Evolutionary conservation across 345 rosid genomes (phyloP).

Genomic region (Firmiana major): DNA sequence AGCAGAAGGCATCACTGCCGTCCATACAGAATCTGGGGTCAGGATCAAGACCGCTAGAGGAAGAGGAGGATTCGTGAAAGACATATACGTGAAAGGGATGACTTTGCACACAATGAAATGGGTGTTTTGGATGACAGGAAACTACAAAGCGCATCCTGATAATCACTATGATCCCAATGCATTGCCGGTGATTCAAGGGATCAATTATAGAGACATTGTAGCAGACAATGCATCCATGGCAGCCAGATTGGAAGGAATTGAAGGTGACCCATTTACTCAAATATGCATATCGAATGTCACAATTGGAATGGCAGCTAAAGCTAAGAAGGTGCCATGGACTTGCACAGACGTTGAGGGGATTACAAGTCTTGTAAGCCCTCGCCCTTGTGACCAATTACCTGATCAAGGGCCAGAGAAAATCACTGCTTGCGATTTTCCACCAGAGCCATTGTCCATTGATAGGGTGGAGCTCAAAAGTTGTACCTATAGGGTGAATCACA

Average conservation of each 20-base stretch:
- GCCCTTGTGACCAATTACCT: constrained; percentile 46
- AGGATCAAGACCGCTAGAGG: constrained; percentile 75
- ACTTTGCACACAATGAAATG: constrained; percentile 75
- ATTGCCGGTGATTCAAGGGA: constrained; percentile 45
- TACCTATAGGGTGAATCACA: constrained; percentile 29
- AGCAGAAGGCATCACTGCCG: constrained; percentile 64
- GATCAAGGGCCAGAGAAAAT: constrained; percentile 38
- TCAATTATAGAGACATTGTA: constrained; percentile 58
- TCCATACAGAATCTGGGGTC: constrained; percentile 66
- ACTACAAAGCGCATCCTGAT: constrained; percentile 67
- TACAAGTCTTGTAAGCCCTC: constrained; percentile 50
- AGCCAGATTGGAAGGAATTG: constrained; percentile 61
- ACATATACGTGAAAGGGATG: constrained; percentile 49
- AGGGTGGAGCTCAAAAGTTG: constrained; percentile 54
- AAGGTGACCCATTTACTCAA: constrained; percentile 52
- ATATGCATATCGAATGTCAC: constrained; percentile 71
- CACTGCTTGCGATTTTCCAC: constrained; percentile 56
- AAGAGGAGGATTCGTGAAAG: constrained; percentile 68
- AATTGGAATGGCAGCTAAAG: constrained; percentile 47
- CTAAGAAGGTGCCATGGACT: constrained; percentile 65
- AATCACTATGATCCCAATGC: constrained; percentile 64
- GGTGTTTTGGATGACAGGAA: constrained; percentile 76
- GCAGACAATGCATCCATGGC: constrained; percentile 66
- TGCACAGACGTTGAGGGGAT: constrained; percentile 54
- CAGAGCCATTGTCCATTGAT: constrained; percentile 57